These are phyloP conservation scores for Mycena belliarum DNA, from an alignment of 768 basidiomycete species.

Conservation along the genomic window DNA sequence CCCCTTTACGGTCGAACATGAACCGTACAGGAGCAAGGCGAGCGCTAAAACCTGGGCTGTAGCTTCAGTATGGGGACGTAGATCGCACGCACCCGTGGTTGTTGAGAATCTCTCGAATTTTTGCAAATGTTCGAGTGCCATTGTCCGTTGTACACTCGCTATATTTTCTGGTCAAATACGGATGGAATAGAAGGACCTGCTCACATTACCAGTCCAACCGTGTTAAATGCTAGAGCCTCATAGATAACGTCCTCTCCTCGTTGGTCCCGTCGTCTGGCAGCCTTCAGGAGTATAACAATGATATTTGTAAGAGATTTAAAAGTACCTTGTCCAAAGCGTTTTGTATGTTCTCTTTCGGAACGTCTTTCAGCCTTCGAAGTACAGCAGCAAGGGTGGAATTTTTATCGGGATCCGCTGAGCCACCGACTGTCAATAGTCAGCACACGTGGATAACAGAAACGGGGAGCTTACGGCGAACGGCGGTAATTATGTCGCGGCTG, in stretches of 20 bases:
- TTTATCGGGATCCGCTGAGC: constrained; percentile 41
- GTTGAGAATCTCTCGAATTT: constrained; percentile 37
- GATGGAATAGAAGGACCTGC: constrained; percentile 27
- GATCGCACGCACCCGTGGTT: constrained; percentile 32
- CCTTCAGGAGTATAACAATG: constrained; percentile 24
- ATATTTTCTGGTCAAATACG: constrained; percentile 7
- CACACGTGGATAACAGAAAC: constrained; percentile 4
- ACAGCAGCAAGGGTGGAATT: constrained; percentile 41
- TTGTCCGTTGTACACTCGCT: constrained; percentile 46
- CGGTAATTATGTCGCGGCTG: constrained; percentile 42
- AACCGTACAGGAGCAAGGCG: constrained; percentile 46
- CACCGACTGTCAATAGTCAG: constrained; percentile 34
- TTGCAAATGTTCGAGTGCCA: constrained; percentile 43
- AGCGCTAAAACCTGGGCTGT: constrained; percentile 30
- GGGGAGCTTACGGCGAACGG: constrained; percentile 43
- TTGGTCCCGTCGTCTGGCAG: constrained; percentile 36
- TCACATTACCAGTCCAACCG: constrained; percentile 47
- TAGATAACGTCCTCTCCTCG: constrained; percentile 40
- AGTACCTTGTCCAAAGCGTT: constrained; percentile 40
- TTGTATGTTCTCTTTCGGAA: constrained; percentile 52
- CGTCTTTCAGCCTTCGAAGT: constrained; percentile 41
- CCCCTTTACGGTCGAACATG: constrained; percentile 44
- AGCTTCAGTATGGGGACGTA: too few species aligned
- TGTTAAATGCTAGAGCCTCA: constrained; percentile 44
- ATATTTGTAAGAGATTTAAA: background rate